Conservation (phyloP, 2,329 filamentous ascomycete species). For the Aspergillus thermomutatus region DNA sequence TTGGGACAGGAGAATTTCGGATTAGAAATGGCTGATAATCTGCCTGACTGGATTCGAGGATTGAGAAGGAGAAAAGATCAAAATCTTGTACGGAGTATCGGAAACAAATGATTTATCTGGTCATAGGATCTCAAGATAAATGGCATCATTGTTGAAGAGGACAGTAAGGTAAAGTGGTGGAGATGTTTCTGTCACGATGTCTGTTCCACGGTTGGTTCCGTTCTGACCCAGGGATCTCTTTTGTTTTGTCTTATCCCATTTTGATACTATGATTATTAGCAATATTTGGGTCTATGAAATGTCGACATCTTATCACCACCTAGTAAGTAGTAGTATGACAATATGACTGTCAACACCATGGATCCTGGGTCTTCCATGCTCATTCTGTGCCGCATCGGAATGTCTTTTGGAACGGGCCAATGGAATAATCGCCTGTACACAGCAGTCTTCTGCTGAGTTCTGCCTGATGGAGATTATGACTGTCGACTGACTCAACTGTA, state of each 20-base stretch:
- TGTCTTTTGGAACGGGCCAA: neutral
- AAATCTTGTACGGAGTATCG: neutral
- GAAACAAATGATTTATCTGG: neutral
- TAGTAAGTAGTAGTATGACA: neutral
- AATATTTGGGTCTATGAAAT: too few species aligned
- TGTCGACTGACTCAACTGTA: neutral
- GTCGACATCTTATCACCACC: too few species aligned
- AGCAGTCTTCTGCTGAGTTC: neutral
- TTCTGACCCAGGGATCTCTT: slow-evolving; percentile 7
- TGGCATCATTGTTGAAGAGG: neutral
- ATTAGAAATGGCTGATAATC: slow-evolving; percentile 1
- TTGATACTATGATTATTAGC: neutral
- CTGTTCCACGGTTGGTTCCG: slow-evolving; percentile 7
- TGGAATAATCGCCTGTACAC: neutral
- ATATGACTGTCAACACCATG: neutral
- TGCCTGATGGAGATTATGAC: neutral
- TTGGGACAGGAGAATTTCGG: slow-evolving; percentile 7
- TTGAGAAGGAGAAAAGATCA: neutral
- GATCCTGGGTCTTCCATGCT: neutral
- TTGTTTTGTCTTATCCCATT: slow-evolving; percentile 1
- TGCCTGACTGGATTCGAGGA: neutral
- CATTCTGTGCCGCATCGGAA: neutral
- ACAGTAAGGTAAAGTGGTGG: neutral
- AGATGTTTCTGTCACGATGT: neutral
- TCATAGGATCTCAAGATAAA: neutral